Evolutionary conservation across 208 protist genomes (phyloP).

Genomic region (Wallacemonas collosoma): DNA sequence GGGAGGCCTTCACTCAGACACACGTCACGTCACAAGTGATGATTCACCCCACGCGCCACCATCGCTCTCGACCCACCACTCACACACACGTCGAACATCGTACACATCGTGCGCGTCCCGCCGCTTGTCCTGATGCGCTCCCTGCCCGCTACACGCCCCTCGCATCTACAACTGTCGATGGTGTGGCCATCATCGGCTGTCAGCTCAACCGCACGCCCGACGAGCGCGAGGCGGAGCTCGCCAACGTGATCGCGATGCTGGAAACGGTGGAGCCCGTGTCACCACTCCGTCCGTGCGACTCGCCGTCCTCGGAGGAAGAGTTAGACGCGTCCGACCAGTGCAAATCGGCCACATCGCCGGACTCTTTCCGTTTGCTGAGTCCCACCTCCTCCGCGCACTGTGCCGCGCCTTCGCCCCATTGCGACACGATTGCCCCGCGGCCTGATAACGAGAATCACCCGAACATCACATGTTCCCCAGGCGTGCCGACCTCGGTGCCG

Average conservation of each 20-base stretch:
- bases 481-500: no score
- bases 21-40: not conserved
- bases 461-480: not conserved
- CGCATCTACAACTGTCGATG: not conserved
- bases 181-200: not conserved
- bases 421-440: not conserved
- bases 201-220: not conserved
- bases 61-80: not conserved
- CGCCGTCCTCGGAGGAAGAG: not conserved
- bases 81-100: not conserved
- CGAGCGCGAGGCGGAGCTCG: not conserved
- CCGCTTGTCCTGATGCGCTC: not conserved
- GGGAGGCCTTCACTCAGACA: not conserved
- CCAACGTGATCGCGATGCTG: not conserved
- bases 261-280: not conserved
- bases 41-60: not conserved
- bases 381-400: not conserved
- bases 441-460: not conserved
- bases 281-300: not conserved
- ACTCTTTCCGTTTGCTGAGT: not conserved
- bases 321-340: not conserved
- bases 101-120: not conserved
- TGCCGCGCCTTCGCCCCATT: not conserved
- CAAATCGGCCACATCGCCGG: not conserved
- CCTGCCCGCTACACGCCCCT: not conserved